Percentiles rank a stretch among this genome's conserved stretches.
Evolutionary conservation across 2,329 filamentous ascomycete species (phyloP).

Genomic region (Ophiocordyceps unilateralis): DNA sequence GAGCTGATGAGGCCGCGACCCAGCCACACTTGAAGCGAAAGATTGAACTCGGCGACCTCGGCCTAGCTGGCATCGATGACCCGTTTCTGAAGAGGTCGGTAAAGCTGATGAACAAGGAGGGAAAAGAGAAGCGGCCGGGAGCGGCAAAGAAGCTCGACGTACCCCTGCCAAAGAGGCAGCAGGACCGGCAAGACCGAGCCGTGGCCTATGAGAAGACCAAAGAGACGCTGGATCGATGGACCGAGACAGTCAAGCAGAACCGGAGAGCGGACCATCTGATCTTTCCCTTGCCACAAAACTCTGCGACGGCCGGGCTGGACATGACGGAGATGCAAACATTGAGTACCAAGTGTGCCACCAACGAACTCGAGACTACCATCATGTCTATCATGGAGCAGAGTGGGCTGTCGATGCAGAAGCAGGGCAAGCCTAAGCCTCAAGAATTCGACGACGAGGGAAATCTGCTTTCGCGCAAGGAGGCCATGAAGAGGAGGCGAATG

Average conservation of each 20-base stretch:
- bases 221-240: constrained; percentile 79
- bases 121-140: constrained; percentile 29
- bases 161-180: constrained; percentile 69
- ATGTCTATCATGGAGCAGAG: constrained; percentile 81
- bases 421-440: constrained; percentile 33
- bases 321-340: constrained; percentile 49
- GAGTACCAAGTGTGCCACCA: constrained; percentile 46
- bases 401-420: constrained; percentile 43
- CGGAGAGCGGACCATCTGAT: constrained; percentile 76
- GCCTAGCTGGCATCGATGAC: constrained; percentile 53
- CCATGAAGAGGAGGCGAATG: constrained; percentile 57
- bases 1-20: constrained; percentile 26
- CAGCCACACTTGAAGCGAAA: constrained; percentile 38
- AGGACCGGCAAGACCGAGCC: constrained; percentile 65
- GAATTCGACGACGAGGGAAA: constrained; percentile 55
- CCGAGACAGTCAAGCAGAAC: constrained; percentile 88
- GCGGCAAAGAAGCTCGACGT: constrained; percentile 55
- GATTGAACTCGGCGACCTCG: constrained; percentile 59
- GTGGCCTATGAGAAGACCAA: constrained; percentile 85
- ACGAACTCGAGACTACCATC: constrained; percentile 72
- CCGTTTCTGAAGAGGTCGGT: constrained; percentile 61
- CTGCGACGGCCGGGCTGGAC: constrained; percentile 40
- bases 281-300: constrained; percentile 68
- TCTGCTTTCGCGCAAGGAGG: constrained; percentile 51
- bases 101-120: constrained; percentile 53